These are phyloP conservation scores for Scleromitrula shiraiana DNA, from an alignment of 2,329 filamentous ascomycete species.

Conservation along the genomic window DNA sequence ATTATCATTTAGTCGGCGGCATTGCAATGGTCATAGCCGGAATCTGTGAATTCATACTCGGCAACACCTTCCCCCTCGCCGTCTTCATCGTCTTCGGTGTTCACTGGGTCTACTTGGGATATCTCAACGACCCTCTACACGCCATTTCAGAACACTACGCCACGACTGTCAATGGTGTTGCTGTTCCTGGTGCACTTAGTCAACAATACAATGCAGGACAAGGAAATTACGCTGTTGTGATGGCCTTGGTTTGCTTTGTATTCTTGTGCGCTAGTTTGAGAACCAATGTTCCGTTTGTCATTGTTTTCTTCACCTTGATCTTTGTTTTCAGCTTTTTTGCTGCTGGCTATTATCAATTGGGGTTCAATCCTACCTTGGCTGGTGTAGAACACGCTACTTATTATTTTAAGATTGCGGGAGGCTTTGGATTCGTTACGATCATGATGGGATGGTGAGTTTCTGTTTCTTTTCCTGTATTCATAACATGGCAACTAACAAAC, in stretches of 20 bases:
- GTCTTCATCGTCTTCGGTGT: constrained; percentile 13
- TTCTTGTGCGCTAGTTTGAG: constrained; percentile 11
- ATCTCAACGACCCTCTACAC: constrained; percentile 49
- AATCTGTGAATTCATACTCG: constrained; percentile 14
- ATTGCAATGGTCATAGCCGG: constrained; percentile 13
- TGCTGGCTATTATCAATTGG: constrained; percentile 9
- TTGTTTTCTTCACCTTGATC: constrained; percentile 10
- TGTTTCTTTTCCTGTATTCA: background rate
- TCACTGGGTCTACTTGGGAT: constrained; percentile 11
- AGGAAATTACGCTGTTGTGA: constrained; percentile 12
- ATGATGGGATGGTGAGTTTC: constrained; percentile 12
- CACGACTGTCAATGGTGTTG: background rate
- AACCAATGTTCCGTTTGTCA: constrained; percentile 13
- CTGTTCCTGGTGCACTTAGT: background rate
- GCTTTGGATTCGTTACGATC: constrained; percentile 13
- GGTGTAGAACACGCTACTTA: constrained; percentile 8
- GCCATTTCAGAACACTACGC: constrained; percentile 61
- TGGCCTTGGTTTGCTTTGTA: constrained; percentile 8
- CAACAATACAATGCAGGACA: constrained; percentile 12
- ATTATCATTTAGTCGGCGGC: too few species aligned
- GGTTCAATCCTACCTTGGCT: constrained; percentile 4
- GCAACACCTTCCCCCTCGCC: constrained; percentile 13
- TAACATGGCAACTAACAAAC: background rate
- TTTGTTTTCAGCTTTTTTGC: constrained; percentile 11
- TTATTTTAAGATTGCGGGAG: constrained; percentile 14